Evolutionary conservation across 2,329 filamentous ascomycete species (phyloP), one percentile per base, ranked within the genome.

Genomic region (Stachybotrys elegans): DNA sequence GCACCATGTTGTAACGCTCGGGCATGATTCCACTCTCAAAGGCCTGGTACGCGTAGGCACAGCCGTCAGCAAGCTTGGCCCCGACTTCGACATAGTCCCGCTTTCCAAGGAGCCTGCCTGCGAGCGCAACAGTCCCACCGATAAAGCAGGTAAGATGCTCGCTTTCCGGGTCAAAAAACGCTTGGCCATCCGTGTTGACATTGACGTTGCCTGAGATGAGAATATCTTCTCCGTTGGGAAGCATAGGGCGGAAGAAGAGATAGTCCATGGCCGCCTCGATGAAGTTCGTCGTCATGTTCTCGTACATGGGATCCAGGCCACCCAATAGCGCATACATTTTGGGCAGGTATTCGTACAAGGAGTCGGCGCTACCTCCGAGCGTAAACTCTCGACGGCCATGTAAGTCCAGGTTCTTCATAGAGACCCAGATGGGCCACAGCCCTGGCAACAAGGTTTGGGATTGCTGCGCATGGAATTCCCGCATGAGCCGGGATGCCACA

Each of bases 381-480:
- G 63, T 66, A 39, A 68, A 70, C 2, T 40, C 25, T 3, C 32
- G 27, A 5, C 53, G 44, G 27, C 31, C 42, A 47, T 43, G 45
- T 42, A 68, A 68, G 58, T 61, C 71, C 61, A 60, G 74, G 72
- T 39, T 72, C 69, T 48, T 71, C 75, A 57, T 79, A 55, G 84
- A 81, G 9, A 89, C 63, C 44, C 66, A 70, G 40, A 81, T 72
- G 2, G 86, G 86, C 84, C 86, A 91, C 62, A 90, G 71, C 0
- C 87, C 87, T 0, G 86, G 86, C 2, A 91, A 61, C 14, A 66
- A 70, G 0, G 86, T 90, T 14, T 72, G 64, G 49, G 78, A 76
- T 66, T 92, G 87, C 43, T 76, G 75, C 4, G 70, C 64, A 47
- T 84, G 75, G 48, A 91, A 76, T 16, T 81, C 71, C 44, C 86